phyloP scores from a whole-genome alignment of 129 eudicot species.

The Saposhnikovia divaricata region DNA sequence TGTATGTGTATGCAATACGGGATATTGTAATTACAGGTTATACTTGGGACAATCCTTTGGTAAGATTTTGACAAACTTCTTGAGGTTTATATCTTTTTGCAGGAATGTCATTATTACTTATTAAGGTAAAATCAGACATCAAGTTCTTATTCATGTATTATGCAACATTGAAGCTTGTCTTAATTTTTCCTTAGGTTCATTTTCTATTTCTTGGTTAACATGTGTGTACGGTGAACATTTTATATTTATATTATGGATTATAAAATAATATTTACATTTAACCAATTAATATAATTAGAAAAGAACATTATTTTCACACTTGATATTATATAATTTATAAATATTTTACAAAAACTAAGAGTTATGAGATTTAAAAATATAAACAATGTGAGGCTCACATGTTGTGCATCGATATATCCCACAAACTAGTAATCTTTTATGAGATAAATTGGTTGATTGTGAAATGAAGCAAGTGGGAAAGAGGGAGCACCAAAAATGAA shows the following conservation, averaged over 20 bases:
- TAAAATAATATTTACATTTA: too few species aligned
- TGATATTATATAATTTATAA: too few species aligned
- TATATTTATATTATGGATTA: too few species aligned
- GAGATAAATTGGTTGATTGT: neutral
- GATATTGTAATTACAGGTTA: neutral
- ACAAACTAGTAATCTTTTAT: too few species aligned
- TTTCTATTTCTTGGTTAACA: neutral
- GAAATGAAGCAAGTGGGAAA: neutral
- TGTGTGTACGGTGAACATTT: too few species aligned
- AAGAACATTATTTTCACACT: too few species aligned
- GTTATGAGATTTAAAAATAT: too few species aligned
- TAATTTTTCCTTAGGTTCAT: too few species aligned
- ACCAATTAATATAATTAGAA: too few species aligned
- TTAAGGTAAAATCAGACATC: neutral
- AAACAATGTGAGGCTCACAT: neutral
- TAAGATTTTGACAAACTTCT: neutral
- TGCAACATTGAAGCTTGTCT: too few species aligned
- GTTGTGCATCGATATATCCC: neutral
- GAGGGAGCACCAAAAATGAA: neutral
- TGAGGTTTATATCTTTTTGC: neutral
- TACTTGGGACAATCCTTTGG: neutral
- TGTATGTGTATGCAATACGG: neutral
- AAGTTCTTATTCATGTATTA: neutral
- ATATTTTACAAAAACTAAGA: too few species aligned
- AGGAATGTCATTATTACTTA: neutral